Base-by-base conservation (phyloP, 2,329 filamentous ascomycete genomes). In the Sphaerulina populicola region DNA sequence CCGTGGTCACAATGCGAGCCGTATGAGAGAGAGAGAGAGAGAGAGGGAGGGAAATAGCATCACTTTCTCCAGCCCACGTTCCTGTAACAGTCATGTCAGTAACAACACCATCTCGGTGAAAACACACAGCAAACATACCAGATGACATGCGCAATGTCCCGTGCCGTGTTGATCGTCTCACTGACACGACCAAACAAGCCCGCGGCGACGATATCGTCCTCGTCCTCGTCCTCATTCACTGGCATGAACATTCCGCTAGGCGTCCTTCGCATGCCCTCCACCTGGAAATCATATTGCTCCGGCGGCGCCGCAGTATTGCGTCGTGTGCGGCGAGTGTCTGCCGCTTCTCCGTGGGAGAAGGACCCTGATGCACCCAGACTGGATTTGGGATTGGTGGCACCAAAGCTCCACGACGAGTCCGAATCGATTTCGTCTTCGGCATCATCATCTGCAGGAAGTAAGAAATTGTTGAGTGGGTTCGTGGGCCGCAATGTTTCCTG, bases 171-270 rank as follows among this genome's bases (percentile, higher is more conserved):
- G 54, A 82, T 77, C 5, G 86, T 91, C 70, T 94, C 86, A 66
- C 90, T 81, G 44, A 94, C 82, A 62, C 83, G 82, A 54, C 86
- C 85, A 64, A 94, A 79, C 49, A 94, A 76, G 42, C 85, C 84
- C 46, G 76, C 69, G 6, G 71, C 69, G 51, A 67, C 63, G 2
- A 72, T 68, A 38, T 76, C 65, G 69, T 79, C 76, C 57, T 88
- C 86, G 54, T 81, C 81, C 12, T 63, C 56, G 60, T 89, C 86
- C n/a, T n/a, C n/a, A 60, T 89, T 86, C 60, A 83, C 85, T 6
- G 88, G 87, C 85, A 94, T 90, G 62, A 94, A 85, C 87, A 94
- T 94, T 60, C 88, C 89, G 36, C 88, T 93, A 45, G 82, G 76
- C 15, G 88, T 94, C 59, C 89, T 78, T 56, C 84, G 81, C 74